Base-by-base conservation (phyloP, 2,329 filamentous ascomycete genomes). In the Fusarium papillatum region DNA sequence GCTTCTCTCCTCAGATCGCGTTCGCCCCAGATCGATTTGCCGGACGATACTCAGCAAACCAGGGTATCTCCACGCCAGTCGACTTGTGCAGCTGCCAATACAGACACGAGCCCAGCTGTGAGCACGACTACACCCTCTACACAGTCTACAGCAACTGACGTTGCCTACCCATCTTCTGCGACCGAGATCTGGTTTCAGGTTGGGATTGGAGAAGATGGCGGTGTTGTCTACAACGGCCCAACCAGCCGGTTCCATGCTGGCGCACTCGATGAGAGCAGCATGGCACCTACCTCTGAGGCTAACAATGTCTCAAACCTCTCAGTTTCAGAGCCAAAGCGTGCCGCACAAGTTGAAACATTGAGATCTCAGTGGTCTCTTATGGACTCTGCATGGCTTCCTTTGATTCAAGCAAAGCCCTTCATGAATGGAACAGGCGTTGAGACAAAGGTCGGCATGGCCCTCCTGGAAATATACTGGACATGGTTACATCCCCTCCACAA, bases 381-480 rank as follows among this genome's bases (percentile, higher is more conserved):
- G 55, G 55, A 60, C 55, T 60, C 55, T 11, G 55, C 34, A 5
- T 60, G 55, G 55, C 11, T 60, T 4, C 55, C 55, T 22, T 9
- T 60, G 1, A 60, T 60, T 7, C 29, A 39, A 7, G 55, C 55
- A 38, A 60, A 60, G 4, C 55, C 55, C 14, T 48, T 38, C 1
- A 76, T 76, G 65, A 64, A 66, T 26, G 70, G 70, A 8, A 76
- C 72, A 2, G 72, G 75, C 24, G 53, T 77, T 3, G 65, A 65
- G 16, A 73, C 72, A 1, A 43, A 53, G n/a, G 41, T 38, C 9
- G 75, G 74, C 4, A 46, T 77, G 41, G 66, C 57, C 5, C 71
- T 78, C 13, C 68, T 78, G 3, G 76, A 77, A 14, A 78, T 77
- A 7, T 78, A 78, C 57, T 78, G 76, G 76, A 73, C 69, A 3